Base-by-base conservation (phyloP, 805 yeast genomes). In the Nadsonia fulvescens region DNA sequence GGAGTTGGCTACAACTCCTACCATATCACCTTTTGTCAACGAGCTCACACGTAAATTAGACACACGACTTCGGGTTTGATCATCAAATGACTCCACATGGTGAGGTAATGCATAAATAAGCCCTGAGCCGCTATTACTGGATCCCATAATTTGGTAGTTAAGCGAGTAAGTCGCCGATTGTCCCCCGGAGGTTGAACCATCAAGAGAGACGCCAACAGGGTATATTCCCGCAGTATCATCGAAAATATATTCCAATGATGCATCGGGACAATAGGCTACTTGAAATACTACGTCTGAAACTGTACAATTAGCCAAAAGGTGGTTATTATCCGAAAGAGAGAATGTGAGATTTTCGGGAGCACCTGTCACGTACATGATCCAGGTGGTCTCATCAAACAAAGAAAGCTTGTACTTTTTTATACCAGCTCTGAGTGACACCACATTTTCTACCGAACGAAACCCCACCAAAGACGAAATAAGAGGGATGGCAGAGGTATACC, bases 221-320 rank as follows among this genome's bases (percentile, higher is more conserved):
- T 61, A 73, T 26, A 58, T 54, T 5, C 82, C 83, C 2, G 79
- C 77, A 13, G 71, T 66, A 6, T 44, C 34, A 38, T 76, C 82
- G 36, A 67, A 67, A 7, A 35, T 44, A 11, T 38, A 22, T 8
- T 53, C 51, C 23, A 47, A 32, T 25, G 42, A 40, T 15, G 33
- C 31, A 11, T 25, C 35, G 20, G 59, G 59, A 6, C 66, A 68
- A 29, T 66, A 56, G 7, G 67, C 67, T 16, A 74, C 36, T 49
- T 77, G 89, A 35, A 76, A 56, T 3, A 61, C 51, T 18, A 63
- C 58, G 8, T 68, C 69, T 35, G 56, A 51, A 17, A 58, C 56
- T 2, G 61, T 44, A 24, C 48, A 41, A 17, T 56, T 46, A 9
- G 66, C 70, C 11, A 50, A 50, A 32, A 69, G 47, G 23, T 55